A percentile compares a stretch with the other conserved stretches of the same genome.
Conservation (phyloP, 192 early-diverging fungal genomes). For the Backusella liffmaniae region DNA sequence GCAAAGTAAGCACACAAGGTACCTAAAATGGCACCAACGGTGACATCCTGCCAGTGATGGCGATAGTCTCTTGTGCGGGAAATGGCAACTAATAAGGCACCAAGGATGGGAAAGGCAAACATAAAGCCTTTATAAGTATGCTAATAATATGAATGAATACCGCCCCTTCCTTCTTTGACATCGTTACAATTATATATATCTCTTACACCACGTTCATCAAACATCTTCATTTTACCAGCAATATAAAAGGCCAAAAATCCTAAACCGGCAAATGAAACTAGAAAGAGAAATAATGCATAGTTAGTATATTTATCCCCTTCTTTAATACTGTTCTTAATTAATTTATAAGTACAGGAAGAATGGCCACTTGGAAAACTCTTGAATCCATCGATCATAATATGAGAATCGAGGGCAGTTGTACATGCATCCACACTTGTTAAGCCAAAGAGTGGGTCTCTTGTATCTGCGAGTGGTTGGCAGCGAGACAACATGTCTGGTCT, state of each 20-base stretch:
- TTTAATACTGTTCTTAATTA: not conserved
- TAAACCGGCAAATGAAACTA: conserved; percentile 71
- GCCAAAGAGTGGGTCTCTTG: conserved; percentile 52
- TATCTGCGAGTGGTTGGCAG: conserved; percentile 37
- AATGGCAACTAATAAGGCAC: conserved; percentile 54
- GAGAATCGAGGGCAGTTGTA: conserved; percentile 41
- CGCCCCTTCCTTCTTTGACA: not conserved
- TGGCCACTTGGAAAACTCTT: conserved; percentile 91
- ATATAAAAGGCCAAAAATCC: conserved; percentile 68
- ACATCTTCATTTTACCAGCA: conserved; percentile 69
- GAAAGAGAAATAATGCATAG: not conserved
- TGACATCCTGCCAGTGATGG: conserved; percentile 64
- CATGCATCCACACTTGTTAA: conserved; percentile 61
- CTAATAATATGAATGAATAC: not conserved
- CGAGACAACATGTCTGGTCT: conserved; percentile 54
- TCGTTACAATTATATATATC: not conserved
- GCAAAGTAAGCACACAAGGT: conserved; percentile 53
- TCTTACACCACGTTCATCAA: conserved; percentile 57
- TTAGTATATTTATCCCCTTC: too few species aligned
- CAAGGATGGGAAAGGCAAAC: conserved; percentile 33
- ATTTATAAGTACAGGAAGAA: conserved; percentile 57
- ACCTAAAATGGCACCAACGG: conserved; percentile 43
- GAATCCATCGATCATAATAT: conserved; percentile 71
- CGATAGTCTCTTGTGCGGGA: conserved; percentile 63
- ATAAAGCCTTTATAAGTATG: conserved; percentile 70